Conservation (phyloP, 257 asterid genomes). For the Echium plantagineum region DNA sequence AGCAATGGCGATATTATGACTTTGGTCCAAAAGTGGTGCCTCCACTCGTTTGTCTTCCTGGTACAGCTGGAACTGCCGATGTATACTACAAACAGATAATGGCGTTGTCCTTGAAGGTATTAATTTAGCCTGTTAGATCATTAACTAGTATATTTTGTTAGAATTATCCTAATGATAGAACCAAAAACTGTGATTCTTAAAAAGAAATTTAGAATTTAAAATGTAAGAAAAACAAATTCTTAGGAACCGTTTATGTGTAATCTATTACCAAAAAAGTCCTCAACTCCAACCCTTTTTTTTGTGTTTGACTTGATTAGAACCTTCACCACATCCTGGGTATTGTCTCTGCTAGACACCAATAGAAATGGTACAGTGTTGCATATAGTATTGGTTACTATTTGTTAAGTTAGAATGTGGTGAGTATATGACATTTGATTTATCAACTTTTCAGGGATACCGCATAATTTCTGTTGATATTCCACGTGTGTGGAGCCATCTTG, state of each 20-base stretch:
- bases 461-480: slow-evolving; percentile 95
- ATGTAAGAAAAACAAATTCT: too few relatives aligned
- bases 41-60: slow-evolving; percentile 93
- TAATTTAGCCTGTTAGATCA: slow-evolving; percentile 1
- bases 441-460: slow-evolving; percentile 74
- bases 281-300: too few relatives aligned
- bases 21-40: slow-evolving; percentile 94
- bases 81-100: slow-evolving; percentile 92
- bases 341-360: not conserved
- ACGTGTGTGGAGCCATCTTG: slow-evolving; percentile 79
- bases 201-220: too few relatives aligned
- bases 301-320: not conserved
- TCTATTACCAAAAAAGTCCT: too few relatives aligned
- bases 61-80: slow-evolving; percentile 91
- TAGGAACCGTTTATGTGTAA: too few relatives aligned
- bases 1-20: slow-evolving; percentile 97
- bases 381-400: not conserved
- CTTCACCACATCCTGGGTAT: not conserved
- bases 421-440: not conserved
- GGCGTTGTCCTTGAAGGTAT: slow-evolving; percentile 93
- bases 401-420: not conserved
- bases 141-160: not conserved
- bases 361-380: not conserved
- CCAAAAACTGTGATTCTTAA: not conserved
- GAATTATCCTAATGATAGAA: not conserved